Evolutionary conservation across 1,284 basidiomycete genomes (phyloP), one percentile per base, ranked within the genome.

Genomic region (Meripilus lineatus): DNA sequence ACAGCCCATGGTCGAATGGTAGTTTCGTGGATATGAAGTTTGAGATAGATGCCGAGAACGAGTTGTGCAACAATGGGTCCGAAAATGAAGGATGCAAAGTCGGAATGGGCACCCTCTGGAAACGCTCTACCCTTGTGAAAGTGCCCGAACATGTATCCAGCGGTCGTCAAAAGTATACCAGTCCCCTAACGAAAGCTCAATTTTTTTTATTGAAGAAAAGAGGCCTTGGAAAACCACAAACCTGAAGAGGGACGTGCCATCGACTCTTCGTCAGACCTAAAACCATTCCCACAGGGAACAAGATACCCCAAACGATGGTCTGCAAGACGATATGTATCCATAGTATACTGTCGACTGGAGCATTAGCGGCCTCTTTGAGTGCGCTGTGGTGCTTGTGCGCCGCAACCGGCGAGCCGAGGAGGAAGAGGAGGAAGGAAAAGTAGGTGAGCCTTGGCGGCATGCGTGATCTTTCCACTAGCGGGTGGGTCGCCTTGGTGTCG

Each of bases 221-320:
- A 32, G 20, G 21, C 22, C 34, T 32, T 40, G 22, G 25, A 20
- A 7, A 8, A 36, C 22, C 25, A 58, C 67, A 36, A 47, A 86
- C 83, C 68, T 93, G 90, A 2, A 93, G 62, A 3, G 90, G 90
- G 34, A 93, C 89, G 63, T 93, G 90, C 81, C 86, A 93, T 58
- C 78, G 74, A 62, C 79, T 90, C 58, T 84, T 75, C 6, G 83
- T 74, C 22, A 93, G 69, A 7, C 90, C 90, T 2, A 93, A 67
- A 0, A 93, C 86, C 90, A 93, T 93, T 20, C 91, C 91, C 6
- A 84, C 71, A 0, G 91, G 90, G 58, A 93, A 93, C 17, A 92
- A 59, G 10, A 93, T 61, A 2, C 84, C 87, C 90, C 90, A 93
- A 5, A 90, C 79, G 7, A 76, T 59, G 2, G 75, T 77, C 57